Percentiles rank a stretch among this genome's conserved stretches.
phyloP scores from a whole-genome alignment of 2,329 filamentous ascomycete species.

The Rhynchosporium secalis region DNA sequence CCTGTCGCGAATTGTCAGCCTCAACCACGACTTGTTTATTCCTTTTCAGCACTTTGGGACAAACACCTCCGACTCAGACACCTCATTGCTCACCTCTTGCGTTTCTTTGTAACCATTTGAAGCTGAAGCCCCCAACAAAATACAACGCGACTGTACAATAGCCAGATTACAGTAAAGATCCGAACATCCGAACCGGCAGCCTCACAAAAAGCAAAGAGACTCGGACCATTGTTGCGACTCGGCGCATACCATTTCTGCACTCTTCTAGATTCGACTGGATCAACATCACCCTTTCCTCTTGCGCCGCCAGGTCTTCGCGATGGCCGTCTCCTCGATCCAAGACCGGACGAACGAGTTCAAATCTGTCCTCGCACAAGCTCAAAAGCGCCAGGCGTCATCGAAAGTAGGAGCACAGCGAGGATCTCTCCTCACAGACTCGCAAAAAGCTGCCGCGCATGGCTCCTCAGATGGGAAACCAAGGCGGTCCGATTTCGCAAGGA shows the following conservation, averaged over 20 bases:
- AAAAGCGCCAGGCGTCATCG: conserved; percentile 72
- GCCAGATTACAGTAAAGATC: conserved; percentile 1
- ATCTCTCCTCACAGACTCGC: conserved; percentile 72
- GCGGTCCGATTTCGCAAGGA: conserved; percentile 88
- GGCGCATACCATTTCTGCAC: background rate
- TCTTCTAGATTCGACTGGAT: background rate
- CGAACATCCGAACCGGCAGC: conserved; percentile 18
- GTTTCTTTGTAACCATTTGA: conserved; percentile 15
- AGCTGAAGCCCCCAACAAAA: conserved; percentile 4
- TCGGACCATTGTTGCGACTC: conserved; percentile 1
- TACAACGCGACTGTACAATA: conserved; percentile 16
- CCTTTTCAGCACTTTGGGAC: background rate
- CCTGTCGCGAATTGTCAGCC: conserved; percentile 7
- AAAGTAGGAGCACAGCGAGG: conserved; percentile 80
- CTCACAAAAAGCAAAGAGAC: conserved; percentile 4
- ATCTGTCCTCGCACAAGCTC: conserved; percentile 82
- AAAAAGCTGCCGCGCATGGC: conserved; percentile 64
- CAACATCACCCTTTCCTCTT: background rate
- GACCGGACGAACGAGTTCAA: conserved; percentile 96
- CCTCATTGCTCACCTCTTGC: conserved; percentile 29
- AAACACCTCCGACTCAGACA: conserved; percentile 27
- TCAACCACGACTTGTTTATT: conserved; percentile 8
- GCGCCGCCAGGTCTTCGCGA: conserved; percentile 39
- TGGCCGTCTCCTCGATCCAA: conserved; percentile 79
- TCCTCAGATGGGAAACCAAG: conserved; percentile 51